Conservation (phyloP, 805 yeast species). For the Candida sakaeoensis region DNA sequence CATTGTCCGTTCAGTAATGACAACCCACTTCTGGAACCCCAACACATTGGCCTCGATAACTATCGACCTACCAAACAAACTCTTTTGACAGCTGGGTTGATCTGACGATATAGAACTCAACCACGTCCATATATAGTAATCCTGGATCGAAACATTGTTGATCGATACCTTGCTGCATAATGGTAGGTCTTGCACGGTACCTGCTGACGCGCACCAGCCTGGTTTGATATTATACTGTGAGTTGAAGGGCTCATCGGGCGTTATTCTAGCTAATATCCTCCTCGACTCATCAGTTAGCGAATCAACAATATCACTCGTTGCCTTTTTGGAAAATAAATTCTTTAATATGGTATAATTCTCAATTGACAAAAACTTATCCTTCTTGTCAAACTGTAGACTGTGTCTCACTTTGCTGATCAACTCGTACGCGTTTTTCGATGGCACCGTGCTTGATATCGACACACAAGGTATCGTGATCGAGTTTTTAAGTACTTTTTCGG, state of each 20-base stretch:
- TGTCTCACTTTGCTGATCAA: constrained; percentile 47
- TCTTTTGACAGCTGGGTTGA: constrained; percentile 60
- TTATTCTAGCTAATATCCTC: constrained; percentile 45
- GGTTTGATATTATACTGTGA: constrained; percentile 37
- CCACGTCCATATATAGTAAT: constrained; percentile 92
- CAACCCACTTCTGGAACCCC: constrained; percentile 77
- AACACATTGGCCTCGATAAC: constrained; percentile 78
- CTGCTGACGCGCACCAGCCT: constrained; percentile 27
- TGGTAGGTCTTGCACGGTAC: constrained; percentile 27
- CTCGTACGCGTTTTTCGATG: constrained; percentile 51
- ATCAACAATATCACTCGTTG: constrained; percentile 49
- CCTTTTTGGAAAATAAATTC: constrained; percentile 60
- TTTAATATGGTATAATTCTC: constrained; percentile 77
- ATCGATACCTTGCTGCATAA: constrained; percentile 38
- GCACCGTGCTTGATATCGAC: constrained; percentile 49
- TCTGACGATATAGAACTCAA: constrained; percentile 72
- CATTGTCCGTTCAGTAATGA: constrained; percentile 64
- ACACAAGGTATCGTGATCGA: constrained; percentile 60
- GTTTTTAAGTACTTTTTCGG: constrained; percentile 30
- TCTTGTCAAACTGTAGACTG: constrained; percentile 64
- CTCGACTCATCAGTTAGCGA: constrained; percentile 73
- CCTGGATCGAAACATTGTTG: constrained; percentile 70
- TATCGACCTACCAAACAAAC: constrained; percentile 74
- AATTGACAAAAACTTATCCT: constrained; percentile 64
- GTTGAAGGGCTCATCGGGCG: constrained; percentile 29